A percentile compares a stretch with the other conserved stretches of the same genome.
These are phyloP conservation scores for Gentiana straminea DNA, from an alignment of 257 asterid species.

Conservation along the genomic window DNA sequence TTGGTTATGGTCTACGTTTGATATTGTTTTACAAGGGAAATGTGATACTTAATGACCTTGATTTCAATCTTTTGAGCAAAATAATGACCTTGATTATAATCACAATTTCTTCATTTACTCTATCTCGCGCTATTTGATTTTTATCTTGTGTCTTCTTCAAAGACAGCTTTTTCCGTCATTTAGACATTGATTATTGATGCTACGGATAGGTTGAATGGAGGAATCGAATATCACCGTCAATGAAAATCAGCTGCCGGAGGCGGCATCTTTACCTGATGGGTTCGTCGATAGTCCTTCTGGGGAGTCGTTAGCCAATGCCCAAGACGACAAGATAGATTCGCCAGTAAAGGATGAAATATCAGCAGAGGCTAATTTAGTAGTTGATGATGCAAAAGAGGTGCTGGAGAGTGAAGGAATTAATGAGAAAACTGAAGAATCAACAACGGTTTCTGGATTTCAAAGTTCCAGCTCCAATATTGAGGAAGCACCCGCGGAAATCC, in stretches of 20 bases:
- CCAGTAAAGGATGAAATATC: constrained; percentile 64
- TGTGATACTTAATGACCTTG: not conserved
- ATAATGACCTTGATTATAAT: not conserved
- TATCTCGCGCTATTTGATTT: no score
- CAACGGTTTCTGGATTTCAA: constrained; percentile 4
- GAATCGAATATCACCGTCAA: constrained; percentile 17
- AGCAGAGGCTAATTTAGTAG: constrained; percentile 42
- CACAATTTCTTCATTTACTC: not conserved
- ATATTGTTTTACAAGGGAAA: no score
- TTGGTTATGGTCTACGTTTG: no score
- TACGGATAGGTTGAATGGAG: constrained; percentile 47
- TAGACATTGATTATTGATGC: not conserved
- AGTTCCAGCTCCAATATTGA: constrained; percentile 1
- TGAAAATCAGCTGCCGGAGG: constrained; percentile 79
- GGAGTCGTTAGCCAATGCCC: constrained; percentile 17
- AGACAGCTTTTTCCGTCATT: no score
- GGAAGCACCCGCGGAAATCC: constrained; percentile 2
- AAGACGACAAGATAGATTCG: constrained; percentile 18
- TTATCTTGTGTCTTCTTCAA: no score
- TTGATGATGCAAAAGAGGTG: constrained; percentile 18
- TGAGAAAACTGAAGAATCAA: constrained; percentile 18
- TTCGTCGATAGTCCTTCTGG: constrained; percentile 65
- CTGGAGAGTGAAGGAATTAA: constrained; percentile 14
- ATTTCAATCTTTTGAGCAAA: not conserved
- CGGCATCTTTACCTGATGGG: constrained; percentile 86